Evolutionary conservation across 352 stramenopile genomes (phyloP), one percentile per base, ranked within the genome.

Genomic region (Pythium brachiatum): DNA sequence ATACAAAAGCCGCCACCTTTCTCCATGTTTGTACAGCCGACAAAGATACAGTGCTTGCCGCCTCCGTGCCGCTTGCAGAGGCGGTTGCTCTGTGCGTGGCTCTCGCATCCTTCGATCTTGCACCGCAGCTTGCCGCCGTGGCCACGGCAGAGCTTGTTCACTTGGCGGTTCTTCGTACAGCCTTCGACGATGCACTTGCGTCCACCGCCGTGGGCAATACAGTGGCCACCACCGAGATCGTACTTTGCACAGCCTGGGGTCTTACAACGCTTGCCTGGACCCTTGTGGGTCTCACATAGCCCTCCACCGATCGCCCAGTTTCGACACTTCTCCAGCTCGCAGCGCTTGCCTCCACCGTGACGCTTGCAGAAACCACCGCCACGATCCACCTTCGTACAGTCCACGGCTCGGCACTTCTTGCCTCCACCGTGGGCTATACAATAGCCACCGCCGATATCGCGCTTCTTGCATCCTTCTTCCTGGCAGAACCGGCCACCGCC

Each of bases 351-450:
- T n/a, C 86, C 86, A 23, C 86, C 86, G 44, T 95, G 86, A 6
- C 81, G 81, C 47, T 93, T 93, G 54, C 86, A 95, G 55, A 83
- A 92, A 0, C 85, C 85, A 13, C 86, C 86, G 13, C 86, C 86
- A 18, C 86, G 86, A 66, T 93, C 82, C 20, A 95, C 83, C 65
- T 92, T 93, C 1, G 72, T 78, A 54, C 87, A 95, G 20, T 88
- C 78, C 15, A 80, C 67, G 13, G 70, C 66, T 12, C 78, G 72
- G 62, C 87, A 95, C 39, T 92, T 91, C 68, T 95, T 96, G 15
- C 89, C 89, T 56, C 89, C 89, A 41, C 89, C 89, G 53, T 96
- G 89, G 3, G 81, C 74, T 46, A 94, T 96, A 63, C 88, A 96
- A 31, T 76, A 90, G 1, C 88, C 88, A 6, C 88, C 87, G 27